phyloP scores from a whole-genome alignment of 2,329 filamentous ascomycete species.

The Pseudomassariella vexata region DNA sequence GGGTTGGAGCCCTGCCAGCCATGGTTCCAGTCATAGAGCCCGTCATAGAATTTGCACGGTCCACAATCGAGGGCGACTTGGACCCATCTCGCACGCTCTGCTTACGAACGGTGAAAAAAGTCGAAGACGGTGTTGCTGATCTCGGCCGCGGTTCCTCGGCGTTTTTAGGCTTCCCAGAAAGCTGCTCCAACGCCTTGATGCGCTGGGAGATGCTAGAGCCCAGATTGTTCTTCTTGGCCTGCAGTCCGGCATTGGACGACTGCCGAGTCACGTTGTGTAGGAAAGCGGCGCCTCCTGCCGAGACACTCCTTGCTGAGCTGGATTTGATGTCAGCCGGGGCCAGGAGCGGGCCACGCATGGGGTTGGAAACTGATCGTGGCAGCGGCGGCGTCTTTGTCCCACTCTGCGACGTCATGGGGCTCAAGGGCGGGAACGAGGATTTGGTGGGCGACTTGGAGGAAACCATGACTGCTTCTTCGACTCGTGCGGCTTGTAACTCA shows the following conservation, averaged over 20 bases:
- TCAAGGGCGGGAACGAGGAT: conserved; percentile 46
- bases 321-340: conserved; percentile 40
- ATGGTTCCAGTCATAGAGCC: too few relatives aligned
- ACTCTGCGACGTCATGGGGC: conserved; percentile 15
- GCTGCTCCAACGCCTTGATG: conserved; percentile 86
- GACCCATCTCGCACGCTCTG: conserved; percentile 23
- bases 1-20: conserved; percentile 13
- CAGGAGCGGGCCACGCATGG: conserved; percentile 38
- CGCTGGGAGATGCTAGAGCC: conserved; percentile 89
- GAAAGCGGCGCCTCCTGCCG: conserved; percentile 49
- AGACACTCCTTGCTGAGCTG: conserved; percentile 45
- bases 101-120: conserved; percentile 40
- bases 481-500: conserved; percentile 73
- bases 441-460: conserved; percentile 80
- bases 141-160: conserved; percentile 18
- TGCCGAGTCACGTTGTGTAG: conserved; percentile 50
- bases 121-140: conserved; percentile 27
- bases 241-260: conserved; percentile 40
- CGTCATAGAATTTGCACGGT: conserved; percentile 28
- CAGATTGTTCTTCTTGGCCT: conserved; percentile 71
- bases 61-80: conserved; percentile 27
- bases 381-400: conserved; percentile 23
- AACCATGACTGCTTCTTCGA: conserved; percentile 76
- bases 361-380: conserved; percentile 44
- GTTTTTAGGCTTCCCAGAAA: conserved; percentile 45